These are phyloP conservation scores for Diaporthe sp. DNA, from an alignment of 2,329 filamentous ascomycete genomes.

Conservation along the genomic window DNA sequence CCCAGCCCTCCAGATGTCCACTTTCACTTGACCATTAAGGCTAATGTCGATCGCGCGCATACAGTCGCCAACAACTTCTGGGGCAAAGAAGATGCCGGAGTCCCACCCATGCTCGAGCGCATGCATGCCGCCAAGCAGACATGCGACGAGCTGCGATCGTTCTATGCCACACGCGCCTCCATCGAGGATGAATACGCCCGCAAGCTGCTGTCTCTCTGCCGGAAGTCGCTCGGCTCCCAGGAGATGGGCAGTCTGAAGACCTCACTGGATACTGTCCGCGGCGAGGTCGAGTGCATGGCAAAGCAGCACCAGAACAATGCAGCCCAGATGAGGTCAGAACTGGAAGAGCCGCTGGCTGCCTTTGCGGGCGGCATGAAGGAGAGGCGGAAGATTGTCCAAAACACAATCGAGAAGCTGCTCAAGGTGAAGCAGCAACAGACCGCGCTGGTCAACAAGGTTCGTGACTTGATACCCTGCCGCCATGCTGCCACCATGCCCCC, in stretches of 20 bases:
- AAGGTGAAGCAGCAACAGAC: slow-evolving; percentile 96
- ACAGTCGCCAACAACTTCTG: slow-evolving; percentile 99
- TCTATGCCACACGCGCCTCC: slow-evolving; percentile 90
- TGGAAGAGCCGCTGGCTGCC: slow-evolving; percentile 92
- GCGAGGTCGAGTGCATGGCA: slow-evolving; percentile 92
- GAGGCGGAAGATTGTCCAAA: slow-evolving; percentile 94
- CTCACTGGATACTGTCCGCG: slow-evolving; percentile 89
- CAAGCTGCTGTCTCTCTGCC: slow-evolving; percentile 87
- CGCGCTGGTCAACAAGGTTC: slow-evolving; percentile 88
- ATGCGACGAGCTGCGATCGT: slow-evolving; percentile 91
- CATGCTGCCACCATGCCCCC: not conserved
- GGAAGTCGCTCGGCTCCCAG: slow-evolving; percentile 89
- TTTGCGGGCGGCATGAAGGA: slow-evolving; percentile 98
- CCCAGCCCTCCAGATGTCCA: slow-evolving; percentile 21
- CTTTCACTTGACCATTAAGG: slow-evolving; percentile 22
- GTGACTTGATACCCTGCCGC: slow-evolving; percentile 43
- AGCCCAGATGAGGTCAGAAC: slow-evolving; percentile 93
- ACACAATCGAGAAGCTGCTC: slow-evolving; percentile 91
- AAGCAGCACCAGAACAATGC: slow-evolving; percentile 94
- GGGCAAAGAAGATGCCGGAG: slow-evolving; percentile 98
- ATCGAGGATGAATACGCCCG: slow-evolving; percentile 97
- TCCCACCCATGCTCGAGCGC: slow-evolving; percentile 89
- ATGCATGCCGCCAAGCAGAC: slow-evolving; percentile 96
- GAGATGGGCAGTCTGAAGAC: slow-evolving; percentile 86
- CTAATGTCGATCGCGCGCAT: slow-evolving; percentile 33